phyloP scores from a whole-genome alignment of 768 basidiomycete genomes.

The Termitomyces sp. region DNA sequence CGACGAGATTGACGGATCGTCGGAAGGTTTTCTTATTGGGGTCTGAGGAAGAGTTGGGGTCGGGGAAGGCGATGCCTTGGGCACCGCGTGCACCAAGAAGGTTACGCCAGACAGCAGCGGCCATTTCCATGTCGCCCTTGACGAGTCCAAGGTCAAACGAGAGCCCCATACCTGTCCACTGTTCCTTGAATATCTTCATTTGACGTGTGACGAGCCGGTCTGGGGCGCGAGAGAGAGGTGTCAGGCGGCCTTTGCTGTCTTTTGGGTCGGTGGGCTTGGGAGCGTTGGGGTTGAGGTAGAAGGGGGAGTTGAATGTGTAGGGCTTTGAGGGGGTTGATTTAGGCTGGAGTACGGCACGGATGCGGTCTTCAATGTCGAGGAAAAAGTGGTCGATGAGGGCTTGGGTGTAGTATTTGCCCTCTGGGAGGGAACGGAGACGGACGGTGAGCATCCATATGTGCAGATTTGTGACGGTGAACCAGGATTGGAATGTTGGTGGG shows the following conservation, averaged over 20 bases:
- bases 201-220: constrained; percentile 80
- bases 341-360: constrained; percentile 76
- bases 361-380: constrained; percentile 86
- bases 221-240: constrained; percentile 45
- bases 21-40: constrained; percentile 35
- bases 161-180: constrained; percentile 82
- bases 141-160: constrained; percentile 77
- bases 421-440: constrained; percentile 79
- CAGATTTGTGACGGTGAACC: constrained; percentile 91
- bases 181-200: constrained; percentile 90
- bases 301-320: constrained; percentile 42
- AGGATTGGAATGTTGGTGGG: constrained; percentile 93
- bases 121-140: constrained; percentile 77
- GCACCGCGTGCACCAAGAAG: constrained; percentile 83
- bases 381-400: constrained; percentile 94
- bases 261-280: constrained; percentile 9
- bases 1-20: constrained; percentile 67
- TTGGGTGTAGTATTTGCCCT: constrained; percentile 70
- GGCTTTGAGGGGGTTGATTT: constrained; percentile 33
- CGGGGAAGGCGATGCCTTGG: constrained; percentile 53
- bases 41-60: constrained; percentile 10
- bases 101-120: constrained; percentile 89
- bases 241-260: constrained; percentile 19
- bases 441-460: constrained; percentile 91
- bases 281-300: constrained; percentile 46